Percentiles rank a stretch among this genome's conserved stretches.
These are phyloP conservation scores for Gossypium rotundifolium DNA, from an alignment of 345 rosid species.

Conservation along the genomic window DNA sequence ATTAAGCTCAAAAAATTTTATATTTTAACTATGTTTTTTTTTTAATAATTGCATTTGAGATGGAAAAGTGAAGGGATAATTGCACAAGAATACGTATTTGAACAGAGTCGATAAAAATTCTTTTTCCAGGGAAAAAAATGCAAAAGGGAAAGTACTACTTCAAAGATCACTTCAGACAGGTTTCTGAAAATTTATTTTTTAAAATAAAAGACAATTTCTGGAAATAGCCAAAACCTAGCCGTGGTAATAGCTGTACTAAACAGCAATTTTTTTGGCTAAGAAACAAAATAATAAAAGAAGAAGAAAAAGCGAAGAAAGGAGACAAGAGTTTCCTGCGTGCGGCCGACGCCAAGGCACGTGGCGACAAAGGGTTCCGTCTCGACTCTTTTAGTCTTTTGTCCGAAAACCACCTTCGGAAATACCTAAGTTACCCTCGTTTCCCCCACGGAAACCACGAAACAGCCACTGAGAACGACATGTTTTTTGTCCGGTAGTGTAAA, in stretches of 20 bases:
- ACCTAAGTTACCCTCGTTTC: slow-evolving; percentile 19
- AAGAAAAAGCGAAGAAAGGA: slow-evolving; percentile 18
- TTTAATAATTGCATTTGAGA: too few relatives aligned
- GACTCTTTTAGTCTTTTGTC: slow-evolving; percentile 29
- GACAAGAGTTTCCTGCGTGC: slow-evolving; percentile 65
- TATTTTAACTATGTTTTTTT: too few relatives aligned
- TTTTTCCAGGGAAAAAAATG: not conserved
- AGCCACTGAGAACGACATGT: slow-evolving; percentile 33
- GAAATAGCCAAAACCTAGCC: slow-evolving; percentile 19
- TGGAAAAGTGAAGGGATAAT: not conserved
- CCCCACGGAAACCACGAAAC: slow-evolving; percentile 12
- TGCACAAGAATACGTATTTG: not conserved
- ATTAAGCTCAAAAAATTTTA: too few relatives aligned
- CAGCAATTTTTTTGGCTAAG: not conserved
- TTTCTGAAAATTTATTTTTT: not conserved
- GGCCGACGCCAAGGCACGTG: slow-evolving; percentile 94
- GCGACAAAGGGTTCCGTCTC: slow-evolving; percentile 76
- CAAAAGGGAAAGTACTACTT: not conserved
- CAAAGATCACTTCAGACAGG: not conserved
- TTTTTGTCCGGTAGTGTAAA: slow-evolving; percentile 38
- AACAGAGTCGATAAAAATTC: not conserved
- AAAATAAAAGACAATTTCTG: not conserved
- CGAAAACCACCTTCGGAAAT: not conserved
- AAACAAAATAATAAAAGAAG: slow-evolving; percentile 11
- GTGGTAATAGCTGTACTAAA: slow-evolving; percentile 22